Base-by-base conservation (phyloP, 306 rosid genomes). In the Cotoneaster glaucophyllus region DNA sequence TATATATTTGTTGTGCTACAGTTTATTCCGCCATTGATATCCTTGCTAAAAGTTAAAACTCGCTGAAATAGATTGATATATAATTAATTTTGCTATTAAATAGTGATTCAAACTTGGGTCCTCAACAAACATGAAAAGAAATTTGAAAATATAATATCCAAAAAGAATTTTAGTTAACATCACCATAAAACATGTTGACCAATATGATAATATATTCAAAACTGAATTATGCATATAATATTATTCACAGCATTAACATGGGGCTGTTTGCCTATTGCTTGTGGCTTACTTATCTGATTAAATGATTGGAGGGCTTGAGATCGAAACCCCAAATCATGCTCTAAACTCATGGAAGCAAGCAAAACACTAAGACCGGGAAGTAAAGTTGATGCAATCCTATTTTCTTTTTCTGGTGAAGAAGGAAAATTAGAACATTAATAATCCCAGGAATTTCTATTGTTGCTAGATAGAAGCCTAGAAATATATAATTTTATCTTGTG, bases 311-410 rank as follows among this genome's bases (percentile, higher is more conserved):
- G 18, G 41, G 76, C 54, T 62, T 22, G 67, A 78, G 28, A 62
- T 56, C 25, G 62, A n/a, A 24, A 11, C 77, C 77, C 53, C 8
- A 24, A 62, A 62, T 48, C 69, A 28, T 63, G 77, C 25, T 76
- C 81, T 29, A 64, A 70, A 61, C 57, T 63, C 77, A 50, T 25
- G 81, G 43, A 58, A 77, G 80, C 59, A 70, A 70, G 6, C 57
- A 8, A 9, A 22, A n/a, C 62, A n/a, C 62, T n/a, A 21, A 59
- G 62, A 13, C 32, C 28, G 4, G 53, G 58, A 50, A 19, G n/a
- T 14, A 26, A 67, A 25, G 56, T 15, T 15, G 53, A 29, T 48
- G n/a, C 9, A 15, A 24, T 69, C 61, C 43, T 9, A 17, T 25
- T 48, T 4, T 48, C 10, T 37, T 8, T 17, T 1, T 26, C 28